Base-by-base conservation (phyloP, 2,329 filamentous ascomycete species). In the Ceratocystis diversiconidia region DNA sequence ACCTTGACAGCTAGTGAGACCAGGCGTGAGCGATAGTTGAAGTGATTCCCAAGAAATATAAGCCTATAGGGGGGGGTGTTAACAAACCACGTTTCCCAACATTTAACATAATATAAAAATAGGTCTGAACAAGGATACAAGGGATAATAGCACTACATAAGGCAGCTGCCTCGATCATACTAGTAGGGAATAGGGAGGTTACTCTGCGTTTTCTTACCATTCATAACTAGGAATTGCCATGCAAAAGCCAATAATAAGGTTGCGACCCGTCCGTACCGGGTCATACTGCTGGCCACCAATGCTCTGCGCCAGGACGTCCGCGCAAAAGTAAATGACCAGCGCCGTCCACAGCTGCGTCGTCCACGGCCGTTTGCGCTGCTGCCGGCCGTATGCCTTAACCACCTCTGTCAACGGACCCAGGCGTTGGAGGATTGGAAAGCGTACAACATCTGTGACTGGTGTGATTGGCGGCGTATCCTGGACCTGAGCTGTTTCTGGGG, bases 1-100 rank as follows among this genome's bases (percentile, higher is more conserved):
- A 96, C 89, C 75, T 96, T 95, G 65, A 85, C 84, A 36, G 79
- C 79, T 41, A 96, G 79, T 1, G 88, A 91, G 61, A 89, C 75
- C 46, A 82, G 70, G 70, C 85, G 86, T 36, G 88, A 92, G 6
- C 83, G 70, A 75, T 89, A 95, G 77, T 96, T 96, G 81, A 96
- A 96, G 75, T 85, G 82, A 67, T 83, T 80, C 52, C 88, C 86
- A 15, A 96, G 82, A 75, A 87, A 95, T 70, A 92, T 79, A 76
- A 90, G 89, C 87, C 87, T 89, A 68, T 55, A 52, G 12, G 62
- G 15, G 10, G 10, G 15, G 10, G 10, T 28, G 48, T 52, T 52
- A 52, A 15, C 48, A 52, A 28, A 2, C 48, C 36, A 41, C 36
- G 48, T 17, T n/a, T 3, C 46, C 48, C n/a, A 25, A 22, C 48